Base-by-base conservation (phyloP, 106 monocot species). In the Platanthera zijinensis region DNA sequence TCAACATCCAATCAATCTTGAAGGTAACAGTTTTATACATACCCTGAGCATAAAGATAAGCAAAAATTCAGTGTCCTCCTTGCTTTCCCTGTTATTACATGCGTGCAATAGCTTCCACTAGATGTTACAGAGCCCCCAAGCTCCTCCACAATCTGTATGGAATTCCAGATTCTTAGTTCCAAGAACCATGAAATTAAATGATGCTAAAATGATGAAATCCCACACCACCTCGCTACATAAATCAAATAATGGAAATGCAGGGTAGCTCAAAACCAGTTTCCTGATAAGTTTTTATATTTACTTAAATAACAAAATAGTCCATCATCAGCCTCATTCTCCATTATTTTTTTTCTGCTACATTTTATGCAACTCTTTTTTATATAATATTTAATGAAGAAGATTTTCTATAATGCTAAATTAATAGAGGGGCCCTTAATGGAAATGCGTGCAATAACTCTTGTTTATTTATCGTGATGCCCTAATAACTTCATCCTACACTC, bases 31-130 rank as follows among this genome's bases (percentile, higher is more conserved):
- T 9, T 39, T 51, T 52, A 77, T 75, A 86, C 87, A 61, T 22
- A 94, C 94, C 94, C 94, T 22, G 88, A 94, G 80, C 86, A 94
- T 48, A 94, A 82, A 80, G 94, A 88, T 59, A 81, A 72, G 61
- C 85, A 90, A 52, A 94, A 94, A 53, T 94, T 94, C 80, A 87
- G 59, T 18, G 94, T 94, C 78, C 79, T 83, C 69, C 90, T 81
- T 62, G 86, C 88, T 85, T 94, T 88, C 63, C 94, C 90, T 4
- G 94, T 90, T 25, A 94, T 86, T 51, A 94, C 84, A 84, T 94
- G 94, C 45, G 94, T 94, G 77, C 85, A 46, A 10, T 48, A 21
- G 78, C 52, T 79, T 82, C 90, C 94, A 76, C 82, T 51, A 57
- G 73, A 79, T 19, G 88, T 83, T 19, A 94, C 90, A 78, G 66